Evolutionary conservation across 73 alveolate species (phyloP).

Genomic region (Paramecium pentaurelia): DNA sequence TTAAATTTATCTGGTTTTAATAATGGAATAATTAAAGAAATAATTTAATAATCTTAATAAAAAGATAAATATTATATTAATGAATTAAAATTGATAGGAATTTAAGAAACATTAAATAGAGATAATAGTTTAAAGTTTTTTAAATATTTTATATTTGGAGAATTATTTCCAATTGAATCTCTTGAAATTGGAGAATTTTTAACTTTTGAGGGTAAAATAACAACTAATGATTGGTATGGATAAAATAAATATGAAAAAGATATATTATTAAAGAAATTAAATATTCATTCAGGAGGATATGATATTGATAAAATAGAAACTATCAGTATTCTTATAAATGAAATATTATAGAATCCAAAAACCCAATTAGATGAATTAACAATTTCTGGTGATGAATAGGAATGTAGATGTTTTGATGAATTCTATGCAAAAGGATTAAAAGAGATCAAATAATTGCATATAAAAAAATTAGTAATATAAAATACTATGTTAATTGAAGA

Average conservation of each 20-base stretch:
- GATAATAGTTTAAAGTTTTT: not conserved
- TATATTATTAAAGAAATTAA: not conserved
- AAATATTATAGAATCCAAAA: not conserved
- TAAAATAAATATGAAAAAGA: not conserved
- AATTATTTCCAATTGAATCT: not conserved
- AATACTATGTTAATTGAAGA: not conserved
- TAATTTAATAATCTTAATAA: not conserved
- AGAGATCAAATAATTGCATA: not conserved
- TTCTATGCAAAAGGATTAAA: not conserved
- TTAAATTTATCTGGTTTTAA: not conserved
- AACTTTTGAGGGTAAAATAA: not conserved
- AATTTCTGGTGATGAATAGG: not conserved
- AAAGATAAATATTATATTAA: not conserved
- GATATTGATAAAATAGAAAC: constrained; percentile 6
- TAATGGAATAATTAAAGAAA: not conserved
- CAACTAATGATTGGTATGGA: not conserved
- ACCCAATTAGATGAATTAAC: not conserved
- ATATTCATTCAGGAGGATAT: not conserved
- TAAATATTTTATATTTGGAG: not conserved
- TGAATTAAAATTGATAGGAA: not conserved
- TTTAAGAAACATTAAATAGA: not conserved
- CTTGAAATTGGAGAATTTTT: not conserved
- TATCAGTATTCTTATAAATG: not conserved
- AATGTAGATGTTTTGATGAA: not conserved
- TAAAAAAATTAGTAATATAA: not conserved